Percentiles rank a stretch among this genome's conserved stretches.
These are phyloP conservation scores for Cyclotella cryptica DNA, from an alignment of 108 stramenopile genomes.

Conservation along the genomic window DNA sequence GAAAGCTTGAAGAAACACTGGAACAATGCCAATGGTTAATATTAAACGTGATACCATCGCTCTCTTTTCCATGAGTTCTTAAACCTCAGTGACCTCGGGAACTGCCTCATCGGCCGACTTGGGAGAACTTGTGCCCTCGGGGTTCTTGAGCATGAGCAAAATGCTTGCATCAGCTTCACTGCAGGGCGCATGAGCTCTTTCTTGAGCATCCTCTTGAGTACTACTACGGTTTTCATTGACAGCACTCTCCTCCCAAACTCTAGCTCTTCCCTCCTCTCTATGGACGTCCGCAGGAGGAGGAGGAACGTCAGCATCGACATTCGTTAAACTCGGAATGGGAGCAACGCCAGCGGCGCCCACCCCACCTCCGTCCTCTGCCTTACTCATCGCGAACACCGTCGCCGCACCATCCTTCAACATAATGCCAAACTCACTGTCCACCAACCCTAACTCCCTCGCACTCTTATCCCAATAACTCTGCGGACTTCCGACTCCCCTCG, in stretches of 20 bases:
- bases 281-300: no score
- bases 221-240: not conserved
- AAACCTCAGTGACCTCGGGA: not conserved
- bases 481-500: constrained; percentile 83
- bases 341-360: not conserved
- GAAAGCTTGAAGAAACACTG: no score
- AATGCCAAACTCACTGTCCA: constrained; percentile 80
- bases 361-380: not conserved
- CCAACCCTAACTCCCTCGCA: constrained; percentile 80
- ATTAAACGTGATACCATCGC: no score
- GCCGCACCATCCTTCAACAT: constrained; percentile 54
- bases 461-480: constrained; percentile 89
- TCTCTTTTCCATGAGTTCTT: not conserved
- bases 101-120: constrained; percentile 16
- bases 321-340: not conserved
- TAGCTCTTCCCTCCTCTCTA: no score
- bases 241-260: no score
- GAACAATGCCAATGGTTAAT: no score
- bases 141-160: constrained; percentile 54
- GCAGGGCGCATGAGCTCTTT: not conserved
- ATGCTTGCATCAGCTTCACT: constrained; percentile 49
- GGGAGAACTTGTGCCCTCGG: constrained; percentile 28
- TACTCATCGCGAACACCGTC: not conserved
- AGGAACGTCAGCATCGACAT: not conserved
- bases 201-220: constrained; percentile 9